Evolutionary conservation across 148 eudicot species (phyloP).

Genomic region (Dysphania ambrosioides): DNA sequence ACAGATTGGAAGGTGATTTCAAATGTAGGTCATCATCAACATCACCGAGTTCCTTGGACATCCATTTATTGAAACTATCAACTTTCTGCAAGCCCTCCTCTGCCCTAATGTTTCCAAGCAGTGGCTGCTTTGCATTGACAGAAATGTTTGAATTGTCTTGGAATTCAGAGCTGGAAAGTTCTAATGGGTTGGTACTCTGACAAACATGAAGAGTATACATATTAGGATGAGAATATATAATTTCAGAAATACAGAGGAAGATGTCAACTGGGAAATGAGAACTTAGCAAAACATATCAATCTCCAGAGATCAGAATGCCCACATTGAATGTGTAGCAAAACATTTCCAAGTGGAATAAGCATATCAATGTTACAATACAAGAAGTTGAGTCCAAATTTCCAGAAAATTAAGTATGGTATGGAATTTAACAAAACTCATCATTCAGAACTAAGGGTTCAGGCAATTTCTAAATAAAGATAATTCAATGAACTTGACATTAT

Average conservation of each 20-base stretch:
- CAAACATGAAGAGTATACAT: conserved; percentile 7
- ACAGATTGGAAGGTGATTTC: conserved; percentile 46
- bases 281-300: neutral
- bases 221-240: conserved; percentile 13
- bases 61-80: conserved; percentile 67
- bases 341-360: neutral
- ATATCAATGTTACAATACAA: too few species aligned
- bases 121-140: conserved; percentile 32
- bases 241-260: neutral
- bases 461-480: too few species aligned
- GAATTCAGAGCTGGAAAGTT: conserved; percentile 23
- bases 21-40: conserved; percentile 45
- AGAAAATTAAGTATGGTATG: neutral
- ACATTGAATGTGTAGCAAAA: too few species aligned
- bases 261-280: neutral
- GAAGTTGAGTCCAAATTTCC: too few species aligned
- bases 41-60: conserved; percentile 54
- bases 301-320: neutral
- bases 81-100: conserved; percentile 55
- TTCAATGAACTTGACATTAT: too few species aligned
- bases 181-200: conserved; percentile 38
- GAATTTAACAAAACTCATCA: neutral
- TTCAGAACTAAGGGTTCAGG: neutral
- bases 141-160: conserved; percentile 27
- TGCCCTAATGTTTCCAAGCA: conserved; percentile 33